These are phyloP conservation scores for Candida wancherniae DNA, from an alignment of 805 yeast genomes.

Conservation along the genomic window DNA sequence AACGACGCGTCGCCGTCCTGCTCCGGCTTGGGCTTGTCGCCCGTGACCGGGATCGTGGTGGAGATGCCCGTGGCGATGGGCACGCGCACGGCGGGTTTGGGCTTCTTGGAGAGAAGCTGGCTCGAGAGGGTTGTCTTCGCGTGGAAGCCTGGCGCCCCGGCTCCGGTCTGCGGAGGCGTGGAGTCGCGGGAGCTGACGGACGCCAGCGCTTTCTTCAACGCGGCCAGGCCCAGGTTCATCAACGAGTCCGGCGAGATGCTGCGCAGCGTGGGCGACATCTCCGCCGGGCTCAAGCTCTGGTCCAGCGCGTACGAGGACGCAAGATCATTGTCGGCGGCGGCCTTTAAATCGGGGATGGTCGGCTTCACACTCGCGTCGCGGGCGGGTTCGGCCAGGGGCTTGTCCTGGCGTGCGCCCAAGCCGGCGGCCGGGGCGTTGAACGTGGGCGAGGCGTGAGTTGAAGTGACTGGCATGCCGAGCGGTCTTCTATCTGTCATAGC, in stretches of 20 bases:
- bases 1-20: slow-evolving; percentile 54
- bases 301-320: slow-evolving; percentile 5
- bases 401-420: slow-evolving; percentile 3
- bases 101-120: slow-evolving; percentile 20
- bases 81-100: slow-evolving; percentile 38
- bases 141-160: slow-evolving; percentile 3
- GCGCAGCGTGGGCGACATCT: slow-evolving; percentile 32
- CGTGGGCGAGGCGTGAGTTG: slow-evolving; percentile 43
- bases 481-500: slow-evolving; percentile 69
- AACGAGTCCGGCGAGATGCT: slow-evolving; percentile 42
- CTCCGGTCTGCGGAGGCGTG: slow-evolving; percentile 21
- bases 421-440: slow-evolving; percentile 29
- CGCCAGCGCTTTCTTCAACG: slow-evolving; percentile 14
- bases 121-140: slow-evolving; percentile 8
- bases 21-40: slow-evolving; percentile 62
- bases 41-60: slow-evolving; percentile 76
- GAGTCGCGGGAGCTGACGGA: slow-evolving; percentile 29
- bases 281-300: slow-evolving; percentile 23
- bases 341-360: slow-evolving; percentile 17
- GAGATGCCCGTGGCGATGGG: slow-evolving; percentile 70
- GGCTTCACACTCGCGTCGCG: slow-evolving; percentile 10
- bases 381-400: slow-evolving; percentile 1
- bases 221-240: slow-evolving; percentile 25
- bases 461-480: slow-evolving; percentile 47
- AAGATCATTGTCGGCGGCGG: slow-evolving; percentile 8